Evolutionary conservation across 139 green algal species (phyloP), one percentile per base, ranked within the genome.

Genomic region (Gonium pectorale): DNA sequence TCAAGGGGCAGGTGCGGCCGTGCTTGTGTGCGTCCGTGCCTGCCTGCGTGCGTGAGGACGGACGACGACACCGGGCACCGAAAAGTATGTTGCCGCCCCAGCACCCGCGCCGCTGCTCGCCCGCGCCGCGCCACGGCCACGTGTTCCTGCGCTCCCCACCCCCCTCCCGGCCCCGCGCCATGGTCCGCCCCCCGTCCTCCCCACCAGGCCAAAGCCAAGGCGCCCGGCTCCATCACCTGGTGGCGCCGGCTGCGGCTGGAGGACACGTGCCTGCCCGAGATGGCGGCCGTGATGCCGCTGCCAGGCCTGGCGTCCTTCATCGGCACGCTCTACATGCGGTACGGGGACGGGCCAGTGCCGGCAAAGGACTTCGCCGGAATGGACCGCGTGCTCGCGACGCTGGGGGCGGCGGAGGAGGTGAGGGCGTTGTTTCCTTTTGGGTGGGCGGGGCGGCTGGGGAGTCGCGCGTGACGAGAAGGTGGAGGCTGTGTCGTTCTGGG

Each of bases 261-360:
- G 43, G 78, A 84, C 78, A 84, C 78, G 41, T 74, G 78, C 43
- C 78, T 84, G 17, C 78, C 78, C 41, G 78, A 84, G 78, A 62
- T 84, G 43, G 78, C 78, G 11, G 62, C 62, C 63, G 29, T 84
- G 41, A 75, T 84, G 78, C 78, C 78, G 2, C 19, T 84, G 33
- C 78, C 78, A 6, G 62, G 78, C 1, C 59, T 83, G 29, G 5
- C 19, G 5, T 66, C 60, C 60, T 83, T 83, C 77, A 83, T 83
- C 77, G 78, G 6, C 78, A 84, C 78, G 15, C 33, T 84, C 19
- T 84, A 60, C 62, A 66, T 75, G 63, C 78, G 44, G 33, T 84
- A 75, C 60, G 78, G 78, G 1, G 78, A 84, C 13, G 78, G 35
- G 3, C 62, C 62, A 6, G 35, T 74, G 43, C 62, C 78, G 22